A percentile compares a stretch with the other conserved stretches of the same genome.
Evolutionary conservation across 1,139 yeast genomes (phyloP).

Genomic region (Hanseniaspora uvarum): DNA sequence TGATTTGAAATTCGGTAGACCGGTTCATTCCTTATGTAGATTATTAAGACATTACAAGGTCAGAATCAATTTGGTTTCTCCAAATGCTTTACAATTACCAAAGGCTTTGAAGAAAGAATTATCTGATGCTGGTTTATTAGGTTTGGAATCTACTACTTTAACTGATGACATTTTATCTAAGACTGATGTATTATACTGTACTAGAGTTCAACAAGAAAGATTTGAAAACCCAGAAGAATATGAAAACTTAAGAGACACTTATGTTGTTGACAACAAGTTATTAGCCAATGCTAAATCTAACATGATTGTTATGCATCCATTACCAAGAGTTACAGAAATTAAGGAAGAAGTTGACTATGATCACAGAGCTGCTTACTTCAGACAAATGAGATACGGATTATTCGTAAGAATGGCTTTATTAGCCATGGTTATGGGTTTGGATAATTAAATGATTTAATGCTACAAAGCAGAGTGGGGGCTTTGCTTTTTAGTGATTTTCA

Average conservation of each 20-base stretch:
- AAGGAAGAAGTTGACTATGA: slow-evolving; percentile 98
- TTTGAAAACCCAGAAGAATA: slow-evolving; percentile 67
- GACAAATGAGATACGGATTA: slow-evolving; percentile 98
- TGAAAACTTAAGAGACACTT: slow-evolving; percentile 80
- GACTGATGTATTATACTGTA: slow-evolving; percentile 93
- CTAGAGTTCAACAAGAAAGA: slow-evolving; percentile 97
- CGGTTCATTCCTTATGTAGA: slow-evolving; percentile 92
- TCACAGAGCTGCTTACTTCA: slow-evolving; percentile 97
- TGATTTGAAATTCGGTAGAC: slow-evolving; percentile 94
- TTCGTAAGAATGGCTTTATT: slow-evolving; percentile 97
- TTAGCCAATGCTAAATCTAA: slow-evolving; percentile 90
- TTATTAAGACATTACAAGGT: slow-evolving; percentile 87
- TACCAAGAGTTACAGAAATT: slow-evolving; percentile 93
- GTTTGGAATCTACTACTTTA: slow-evolving; percentile 60
- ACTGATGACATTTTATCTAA: slow-evolving; percentile 75
- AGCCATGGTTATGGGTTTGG: slow-evolving; percentile 94
- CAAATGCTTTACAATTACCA: slow-evolving; percentile 79
- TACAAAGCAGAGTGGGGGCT: slow-evolving; percentile 7
- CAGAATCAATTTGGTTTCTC: slow-evolving; percentile 83
- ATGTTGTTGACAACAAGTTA: slow-evolving; percentile 85
- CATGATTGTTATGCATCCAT: slow-evolving; percentile 98
- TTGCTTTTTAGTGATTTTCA: background rate
- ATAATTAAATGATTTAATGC: slow-evolving; percentile 30
- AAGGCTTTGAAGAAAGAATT: slow-evolving; percentile 57
- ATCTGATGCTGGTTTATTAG: slow-evolving; percentile 54